Conservation (phyloP, 2,329 filamentous ascomycete species). For the Orbilia quercus region DNA sequence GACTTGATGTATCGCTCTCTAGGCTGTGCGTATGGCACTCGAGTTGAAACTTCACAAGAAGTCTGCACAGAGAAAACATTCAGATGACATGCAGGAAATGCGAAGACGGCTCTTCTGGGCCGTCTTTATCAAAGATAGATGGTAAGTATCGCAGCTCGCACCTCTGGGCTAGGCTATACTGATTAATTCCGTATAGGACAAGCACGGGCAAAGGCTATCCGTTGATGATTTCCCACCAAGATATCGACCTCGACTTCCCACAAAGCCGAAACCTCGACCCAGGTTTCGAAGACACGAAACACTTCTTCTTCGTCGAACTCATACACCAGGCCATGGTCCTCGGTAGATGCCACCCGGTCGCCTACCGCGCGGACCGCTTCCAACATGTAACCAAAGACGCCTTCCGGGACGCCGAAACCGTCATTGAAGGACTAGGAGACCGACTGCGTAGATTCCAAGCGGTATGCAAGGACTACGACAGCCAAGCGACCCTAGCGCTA, state of each 20-base stretch:
- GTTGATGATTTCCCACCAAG: conserved; percentile 57
- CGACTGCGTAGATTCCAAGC: conserved; percentile 40
- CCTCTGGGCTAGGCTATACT: conserved; percentile 10
- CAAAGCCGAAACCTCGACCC: conserved; percentile 56
- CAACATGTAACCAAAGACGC: conserved; percentile 47
- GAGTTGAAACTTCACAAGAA: conserved; percentile 57
- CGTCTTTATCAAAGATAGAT: conserved; percentile 58
- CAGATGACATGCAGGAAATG: conserved; percentile 57
- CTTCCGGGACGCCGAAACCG: conserved; percentile 56
- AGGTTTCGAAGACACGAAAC: conserved; percentile 40
- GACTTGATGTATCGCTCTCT: conserved; percentile 18
- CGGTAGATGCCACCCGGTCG: conserved; percentile 56
- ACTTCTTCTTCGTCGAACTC: conserved; percentile 58
- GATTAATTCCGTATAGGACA: conserved; percentile 33
- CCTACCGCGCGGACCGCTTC: conserved; percentile 58
- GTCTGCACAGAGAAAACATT: conserved; percentile 46
- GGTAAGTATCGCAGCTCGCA: conserved; percentile 33
- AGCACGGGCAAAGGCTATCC: conserved; percentile 59
- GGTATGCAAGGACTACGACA: conserved; percentile 42
- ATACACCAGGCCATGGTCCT: conserved; percentile 57
- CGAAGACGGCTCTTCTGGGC: conserved; percentile 59
- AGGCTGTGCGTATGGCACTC: conserved; percentile 58
- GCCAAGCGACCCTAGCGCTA: conserved; percentile 55
- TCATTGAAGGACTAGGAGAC: conserved; percentile 46
- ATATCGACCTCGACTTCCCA: conserved; percentile 57